phyloP scores from a whole-genome alignment of 768 basidiomycete species.

The Basidioascus undulatus region DNA sequence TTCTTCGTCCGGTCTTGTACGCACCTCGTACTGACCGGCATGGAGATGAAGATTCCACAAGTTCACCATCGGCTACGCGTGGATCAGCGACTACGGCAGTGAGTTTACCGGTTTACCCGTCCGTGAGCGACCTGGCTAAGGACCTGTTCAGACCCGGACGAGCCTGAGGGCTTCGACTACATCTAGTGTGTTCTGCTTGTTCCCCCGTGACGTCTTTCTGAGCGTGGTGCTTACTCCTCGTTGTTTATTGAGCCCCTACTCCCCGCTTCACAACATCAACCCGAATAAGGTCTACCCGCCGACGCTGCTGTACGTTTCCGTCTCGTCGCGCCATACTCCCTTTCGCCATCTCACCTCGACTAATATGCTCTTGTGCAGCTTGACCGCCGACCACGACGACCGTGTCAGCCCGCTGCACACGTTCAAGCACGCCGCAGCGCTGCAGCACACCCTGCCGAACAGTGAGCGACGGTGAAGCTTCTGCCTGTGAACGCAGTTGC shows the following conservation, averaged over 20 bases:
- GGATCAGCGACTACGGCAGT: too few relatives aligned
- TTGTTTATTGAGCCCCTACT: constrained; percentile 26
- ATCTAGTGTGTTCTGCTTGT: constrained; percentile 23
- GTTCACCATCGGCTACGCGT: constrained; percentile 57
- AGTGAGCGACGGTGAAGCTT: too few relatives aligned
- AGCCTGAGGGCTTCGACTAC: constrained; percentile 59
- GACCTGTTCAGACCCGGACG: constrained; percentile 53
- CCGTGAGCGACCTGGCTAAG: too few relatives aligned
- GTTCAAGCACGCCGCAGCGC: constrained; percentile 56
- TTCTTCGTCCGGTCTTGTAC: constrained; percentile 14
- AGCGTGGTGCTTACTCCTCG: not conserved
- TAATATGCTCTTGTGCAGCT: not conserved
- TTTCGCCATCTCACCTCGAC: not conserved
- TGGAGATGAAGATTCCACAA: constrained; percentile 33
- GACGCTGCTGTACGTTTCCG: constrained; percentile 25
- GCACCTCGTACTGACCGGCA: not conserved
- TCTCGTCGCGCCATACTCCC: not conserved
- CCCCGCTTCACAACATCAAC: constrained; percentile 58
- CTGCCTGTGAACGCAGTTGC: too few relatives aligned
- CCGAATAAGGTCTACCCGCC: constrained; percentile 37
- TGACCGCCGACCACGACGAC: constrained; percentile 13
- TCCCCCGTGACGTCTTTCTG: not conserved
- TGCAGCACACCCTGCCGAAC: constrained; percentile 37
- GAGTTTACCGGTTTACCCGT: too few relatives aligned
- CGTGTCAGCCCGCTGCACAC: constrained; percentile 44